Percentiles rank a stretch among this genome's conserved stretches.
Conservation (phyloP, 371 early-diverging fungal species). For the Parasitella parasitica region DNA sequence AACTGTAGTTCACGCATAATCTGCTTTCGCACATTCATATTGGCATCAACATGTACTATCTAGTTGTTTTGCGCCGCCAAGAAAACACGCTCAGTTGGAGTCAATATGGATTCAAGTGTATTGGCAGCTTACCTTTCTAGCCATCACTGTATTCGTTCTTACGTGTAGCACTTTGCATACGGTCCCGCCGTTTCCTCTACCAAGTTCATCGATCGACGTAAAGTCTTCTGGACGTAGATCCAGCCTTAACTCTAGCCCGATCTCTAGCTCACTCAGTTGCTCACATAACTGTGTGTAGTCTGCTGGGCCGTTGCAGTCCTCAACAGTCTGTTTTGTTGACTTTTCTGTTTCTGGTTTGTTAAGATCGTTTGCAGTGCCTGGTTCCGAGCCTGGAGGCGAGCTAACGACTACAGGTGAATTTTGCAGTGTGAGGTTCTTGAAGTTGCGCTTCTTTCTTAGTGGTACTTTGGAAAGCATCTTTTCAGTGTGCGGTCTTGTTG, state of each 20-base stretch:
- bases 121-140: slow-evolving; percentile 66
- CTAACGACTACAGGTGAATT: slow-evolving; percentile 46
- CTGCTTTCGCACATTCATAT: slow-evolving; percentile 72
- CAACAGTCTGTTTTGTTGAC: not conserved
- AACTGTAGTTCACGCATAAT: slow-evolving; percentile 87
- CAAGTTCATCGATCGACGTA: slow-evolving; percentile 74
- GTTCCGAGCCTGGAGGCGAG: slow-evolving; percentile 17
- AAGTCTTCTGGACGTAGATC: slow-evolving; percentile 86
- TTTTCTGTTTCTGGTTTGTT: not conserved
- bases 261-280: slow-evolving; percentile 61
- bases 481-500: not conserved
- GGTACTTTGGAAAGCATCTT: slow-evolving; percentile 42
- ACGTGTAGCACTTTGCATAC: slow-evolving; percentile 78
- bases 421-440: slow-evolving; percentile 66
- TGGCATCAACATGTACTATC: slow-evolving; percentile 81
- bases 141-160: slow-evolving; percentile 81
- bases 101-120: not conserved
- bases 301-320: slow-evolving; percentile 8
- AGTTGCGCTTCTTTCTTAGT: slow-evolving; percentile 74
- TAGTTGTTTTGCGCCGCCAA: no score
- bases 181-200: slow-evolving; percentile 86
- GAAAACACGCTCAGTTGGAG: not conserved
- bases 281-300: slow-evolving; percentile 44
- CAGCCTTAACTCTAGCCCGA: slow-evolving; percentile 73
- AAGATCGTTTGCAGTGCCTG: slow-evolving; percentile 5